Evolutionary conservation across 495 filamentous ascomycete genomes (phyloP).

Genomic region (Hypomontagnella submonticulosa): DNA sequence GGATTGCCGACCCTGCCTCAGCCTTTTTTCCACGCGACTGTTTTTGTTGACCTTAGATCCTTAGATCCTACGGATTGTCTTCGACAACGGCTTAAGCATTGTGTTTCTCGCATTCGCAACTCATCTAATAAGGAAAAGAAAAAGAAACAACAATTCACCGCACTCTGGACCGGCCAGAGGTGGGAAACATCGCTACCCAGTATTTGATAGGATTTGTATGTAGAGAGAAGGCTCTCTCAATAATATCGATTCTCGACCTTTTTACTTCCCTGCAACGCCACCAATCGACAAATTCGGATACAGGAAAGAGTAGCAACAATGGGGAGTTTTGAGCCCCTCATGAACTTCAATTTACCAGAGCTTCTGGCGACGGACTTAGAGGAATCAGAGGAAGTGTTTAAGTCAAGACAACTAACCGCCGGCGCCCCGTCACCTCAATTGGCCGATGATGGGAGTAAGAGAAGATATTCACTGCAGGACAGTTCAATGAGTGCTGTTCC

Average conservation of each 20-base stretch:
- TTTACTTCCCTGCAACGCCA: conserved; percentile 35
- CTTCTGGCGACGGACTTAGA: conserved; percentile 57
- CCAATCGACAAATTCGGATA: conserved; percentile 30
- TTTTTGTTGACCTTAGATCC: conserved; percentile 24
- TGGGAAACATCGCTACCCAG: conserved; percentile 11
- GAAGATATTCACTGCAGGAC: conserved; percentile 40
- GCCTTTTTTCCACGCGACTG: conserved; percentile 26
- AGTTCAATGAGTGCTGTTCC: conserved; percentile 32
- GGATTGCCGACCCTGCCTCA: conserved; percentile 37
- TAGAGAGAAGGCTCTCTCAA: conserved; percentile 10
- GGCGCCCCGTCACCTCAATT: conserved; percentile 50
- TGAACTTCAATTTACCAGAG: conserved; percentile 57
- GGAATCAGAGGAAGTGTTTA: conserved; percentile 51
- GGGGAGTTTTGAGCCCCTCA: conserved; percentile 41
- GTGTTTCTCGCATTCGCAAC: conserved; percentile 12
- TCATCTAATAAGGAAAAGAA: conserved; percentile 5
- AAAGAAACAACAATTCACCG: not conserved
- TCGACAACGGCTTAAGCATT: conserved; percentile 8
- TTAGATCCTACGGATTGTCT: conserved; percentile 14
- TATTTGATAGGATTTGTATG: conserved; percentile 5
- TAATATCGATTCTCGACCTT: conserved; percentile 20
- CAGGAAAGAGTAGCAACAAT: conserved; percentile 34
- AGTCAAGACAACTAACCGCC: conserved; percentile 55
- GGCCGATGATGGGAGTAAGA: conserved; percentile 40
- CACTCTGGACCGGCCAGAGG: conserved; percentile 2